A percentile compares a stretch with the other conserved stretches of the same genome.
Evolutionary conservation across 768 basidiomycete species (phyloP).

Genomic region (Collybia sp.): DNA sequence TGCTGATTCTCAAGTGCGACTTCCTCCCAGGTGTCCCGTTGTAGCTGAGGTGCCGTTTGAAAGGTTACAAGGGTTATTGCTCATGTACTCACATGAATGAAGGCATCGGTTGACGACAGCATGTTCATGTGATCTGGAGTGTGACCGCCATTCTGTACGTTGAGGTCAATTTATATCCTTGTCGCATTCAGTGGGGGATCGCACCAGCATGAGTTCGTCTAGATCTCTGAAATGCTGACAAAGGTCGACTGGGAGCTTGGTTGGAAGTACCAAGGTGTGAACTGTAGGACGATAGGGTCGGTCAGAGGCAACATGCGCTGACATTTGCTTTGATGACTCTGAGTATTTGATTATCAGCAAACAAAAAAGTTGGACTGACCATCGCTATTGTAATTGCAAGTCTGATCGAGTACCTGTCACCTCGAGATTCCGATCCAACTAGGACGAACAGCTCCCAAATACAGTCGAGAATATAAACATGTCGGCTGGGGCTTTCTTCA

Average conservation of each 20-base stretch:
- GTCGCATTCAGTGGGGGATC: conserved; percentile 13
- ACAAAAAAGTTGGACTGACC: conserved; percentile 29
- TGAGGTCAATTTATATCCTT: conserved; percentile 6
- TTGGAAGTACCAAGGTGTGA: conserved; percentile 71
- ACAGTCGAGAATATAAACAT: conserved; percentile 69
- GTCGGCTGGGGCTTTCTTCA: conserved; percentile 30
- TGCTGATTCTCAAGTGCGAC: conserved; percentile 38
- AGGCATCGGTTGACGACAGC: conserved; percentile 50
- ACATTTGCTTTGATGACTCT: conserved; percentile 42
- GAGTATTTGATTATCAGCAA: background rate
- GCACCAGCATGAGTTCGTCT: conserved; percentile 57
- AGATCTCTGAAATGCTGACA: conserved; percentile 62
- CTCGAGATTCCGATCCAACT: conserved; percentile 63
- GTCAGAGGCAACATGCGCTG: conserved; percentile 39
- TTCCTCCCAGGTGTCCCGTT: conserved; percentile 47
- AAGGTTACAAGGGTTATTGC: no score
- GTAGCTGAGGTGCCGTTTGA: conserved; percentile 32
- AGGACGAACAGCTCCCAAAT: conserved; percentile 78
- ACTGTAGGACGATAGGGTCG: conserved; percentile 71
- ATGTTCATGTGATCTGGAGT: conserved; percentile 80
- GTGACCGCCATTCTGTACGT: conserved; percentile 43
- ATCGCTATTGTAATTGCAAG: conserved; percentile 54
- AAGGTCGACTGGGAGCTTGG: conserved; percentile 69
- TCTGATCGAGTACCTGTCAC: conserved; percentile 52
- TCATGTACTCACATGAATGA: conserved; percentile 47